These are phyloP conservation scores for Thraustotheca clavata DNA, from an alignment of 352 stramenopile genomes.

Conservation along the genomic window DNA sequence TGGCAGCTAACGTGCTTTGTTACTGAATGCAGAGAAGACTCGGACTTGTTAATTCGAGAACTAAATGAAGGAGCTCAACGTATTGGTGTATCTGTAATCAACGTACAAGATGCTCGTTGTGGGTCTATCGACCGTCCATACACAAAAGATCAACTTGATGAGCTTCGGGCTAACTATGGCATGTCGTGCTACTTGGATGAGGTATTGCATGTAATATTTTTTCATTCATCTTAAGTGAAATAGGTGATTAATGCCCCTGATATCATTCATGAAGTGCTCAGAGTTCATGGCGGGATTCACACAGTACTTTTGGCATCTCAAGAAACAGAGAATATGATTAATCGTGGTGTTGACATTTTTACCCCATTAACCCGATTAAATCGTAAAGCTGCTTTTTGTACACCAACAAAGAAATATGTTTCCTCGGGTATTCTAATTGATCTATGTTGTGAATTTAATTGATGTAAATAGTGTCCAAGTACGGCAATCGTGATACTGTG, in stretches of 20 bases:
- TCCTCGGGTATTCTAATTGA: conserved; percentile 39
- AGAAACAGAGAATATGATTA: conserved; percentile 70
- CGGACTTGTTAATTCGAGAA: conserved; percentile 62
- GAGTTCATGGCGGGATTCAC: conserved; percentile 57
- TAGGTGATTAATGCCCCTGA: conserved; percentile 73
- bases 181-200: conserved; percentile 75
- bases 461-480: conserved; percentile 53
- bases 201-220: conserved; percentile 23
- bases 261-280: conserved; percentile 72
- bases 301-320: conserved; percentile 68
- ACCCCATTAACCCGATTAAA: conserved; percentile 37
- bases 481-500: conserved; percentile 73
- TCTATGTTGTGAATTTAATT: neutral
- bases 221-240: neutral
- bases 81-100: conserved; percentile 61
- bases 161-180: conserved; percentile 42
- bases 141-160: conserved; percentile 40
- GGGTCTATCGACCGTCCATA: conserved; percentile 50
- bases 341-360: conserved; percentile 59
- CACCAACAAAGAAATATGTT: conserved; percentile 81
- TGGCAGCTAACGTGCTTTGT: conserved; percentile 68
- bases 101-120: conserved; percentile 49
- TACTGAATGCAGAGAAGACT: conserved; percentile 72
- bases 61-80: conserved; percentile 42
- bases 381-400: conserved; percentile 67